Evolutionary conservation across 2,329 filamentous ascomycete species (phyloP), one percentile per base, ranked within the genome.

Genomic region (Neodidymelliopsis sp.): DNA sequence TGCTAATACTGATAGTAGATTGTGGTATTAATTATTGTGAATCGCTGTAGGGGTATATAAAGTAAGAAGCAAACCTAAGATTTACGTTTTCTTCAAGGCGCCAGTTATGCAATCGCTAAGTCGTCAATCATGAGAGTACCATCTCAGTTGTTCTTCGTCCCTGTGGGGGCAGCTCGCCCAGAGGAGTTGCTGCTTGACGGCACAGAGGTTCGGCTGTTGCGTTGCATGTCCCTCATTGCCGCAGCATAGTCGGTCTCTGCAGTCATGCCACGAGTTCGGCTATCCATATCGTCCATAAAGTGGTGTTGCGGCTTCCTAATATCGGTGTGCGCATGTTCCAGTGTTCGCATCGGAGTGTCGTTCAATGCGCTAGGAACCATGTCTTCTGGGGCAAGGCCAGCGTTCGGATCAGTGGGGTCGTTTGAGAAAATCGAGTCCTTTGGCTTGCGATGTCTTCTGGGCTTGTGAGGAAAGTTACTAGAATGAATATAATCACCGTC

Each of bases 401-500:
- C 56, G 19, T 51, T 44, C 7, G 51, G 37, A 24, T 55, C 54
- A 4, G 44, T 19, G 7, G 54, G 49, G 11, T 66, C 58, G 12
- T 62, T 62, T 2, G 59, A 52, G 12, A 65, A 53, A 13, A 67
- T 57, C 0, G 62, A 67, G 40, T 66, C 62, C 30, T 68, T 66
- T 29, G 52, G 52, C n/a, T 53, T 58, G 18, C 54, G 59, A 18
- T 54, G 53, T 15, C 54, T 54, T 15, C 52, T 57, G 2, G 57
- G 55, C 25, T 59, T 66, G 34, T 63, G 58, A 2, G 65, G 63
- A 19, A 65, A 69, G 41, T 68, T 63, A 57, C 55, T 66, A 11
- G 60, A 10, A 13, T 67, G 59, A 4, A 69, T 59, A 30, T 65
- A 64, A 22, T 69, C 67, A 34, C 67, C 65, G 20, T 71, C 66